Evolutionary conservation across 805 yeast genomes (phyloP).

Genomic region (Saccharomyces jurei): DNA sequence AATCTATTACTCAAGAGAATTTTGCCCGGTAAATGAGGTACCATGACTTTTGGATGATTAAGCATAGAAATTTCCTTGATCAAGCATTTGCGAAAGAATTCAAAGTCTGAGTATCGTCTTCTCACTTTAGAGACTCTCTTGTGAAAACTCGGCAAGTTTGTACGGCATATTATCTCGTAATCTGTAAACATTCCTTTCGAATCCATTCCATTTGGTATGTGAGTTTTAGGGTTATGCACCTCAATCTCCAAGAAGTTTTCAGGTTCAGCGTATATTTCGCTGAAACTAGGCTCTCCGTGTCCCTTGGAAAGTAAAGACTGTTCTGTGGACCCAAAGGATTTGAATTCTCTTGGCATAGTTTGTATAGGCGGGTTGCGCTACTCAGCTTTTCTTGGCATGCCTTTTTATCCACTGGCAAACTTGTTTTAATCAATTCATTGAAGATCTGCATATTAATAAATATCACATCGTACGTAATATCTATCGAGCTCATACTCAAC

Average conservation of each 20-base stretch:
- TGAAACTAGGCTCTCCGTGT: constrained; percentile 51
- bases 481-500: not conserved
- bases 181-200: constrained; percentile 70
- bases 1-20: constrained; percentile 63
- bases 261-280: constrained; percentile 86
- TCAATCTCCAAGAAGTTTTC: constrained; percentile 91
- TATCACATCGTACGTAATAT: not conserved
- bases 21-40: constrained; percentile 90
- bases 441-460: not conserved
- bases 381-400: not conserved
- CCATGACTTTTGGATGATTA: constrained; percentile 48
- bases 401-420: not conserved
- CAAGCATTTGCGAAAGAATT: constrained; percentile 61
- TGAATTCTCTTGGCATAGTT: constrained; percentile 14
- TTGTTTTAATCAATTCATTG: not conserved
- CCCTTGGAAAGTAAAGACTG: constrained; percentile 17
- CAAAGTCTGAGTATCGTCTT: constrained; percentile 87
- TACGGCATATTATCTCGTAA: constrained; percentile 81
- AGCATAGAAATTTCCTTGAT: constrained; percentile 57
- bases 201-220: constrained; percentile 31
- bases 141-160: constrained; percentile 84
- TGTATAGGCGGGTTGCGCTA: not conserved
- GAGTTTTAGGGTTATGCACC: constrained; percentile 39
- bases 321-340: constrained; percentile 25
- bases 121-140: constrained; percentile 59